These are phyloP conservation scores for Dictyostelium purpureum DNA, from an alignment of 78 protist genomes.

Conservation along the genomic window DNA sequence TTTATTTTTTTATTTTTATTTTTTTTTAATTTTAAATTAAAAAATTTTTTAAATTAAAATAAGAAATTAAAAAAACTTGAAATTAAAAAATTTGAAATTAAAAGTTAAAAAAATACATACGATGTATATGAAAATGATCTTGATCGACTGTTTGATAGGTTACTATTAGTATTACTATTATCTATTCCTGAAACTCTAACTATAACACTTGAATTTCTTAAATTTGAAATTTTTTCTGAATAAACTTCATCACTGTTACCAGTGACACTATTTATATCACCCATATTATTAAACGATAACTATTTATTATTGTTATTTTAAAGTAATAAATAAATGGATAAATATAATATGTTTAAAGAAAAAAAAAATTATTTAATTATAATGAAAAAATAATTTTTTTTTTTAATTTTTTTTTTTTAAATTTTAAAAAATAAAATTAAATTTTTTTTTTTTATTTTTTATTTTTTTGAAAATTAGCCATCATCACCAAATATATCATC, in stretches of 20 bases:
- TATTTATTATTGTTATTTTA: background rate
- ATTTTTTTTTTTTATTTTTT: background rate
- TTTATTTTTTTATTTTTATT: background rate
- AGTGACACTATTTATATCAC: background rate
- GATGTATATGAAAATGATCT: slow-evolving; percentile 56
- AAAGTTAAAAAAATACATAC: background rate
- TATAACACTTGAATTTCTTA: slow-evolving; percentile 45
- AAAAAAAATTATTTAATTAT: too few relatives aligned
- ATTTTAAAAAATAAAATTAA: background rate
- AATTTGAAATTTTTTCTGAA: background rate
- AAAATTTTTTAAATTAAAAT: background rate
- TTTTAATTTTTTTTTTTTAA: background rate
- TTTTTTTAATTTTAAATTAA: background rate
- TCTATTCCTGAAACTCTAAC: slow-evolving; percentile 42
- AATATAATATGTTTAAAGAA: too few relatives aligned
- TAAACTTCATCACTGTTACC: background rate
- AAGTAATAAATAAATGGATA: background rate
- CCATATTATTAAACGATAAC: background rate
- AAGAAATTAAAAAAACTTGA: background rate
- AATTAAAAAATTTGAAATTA: background rate
- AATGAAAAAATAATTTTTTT: background rate
- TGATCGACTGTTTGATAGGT: background rate
- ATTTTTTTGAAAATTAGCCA: background rate
- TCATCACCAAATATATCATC: background rate
- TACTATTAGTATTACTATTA: background rate